phyloP scores from a whole-genome alignment of 805 yeast species.

The Nakazawaea populi region DNA sequence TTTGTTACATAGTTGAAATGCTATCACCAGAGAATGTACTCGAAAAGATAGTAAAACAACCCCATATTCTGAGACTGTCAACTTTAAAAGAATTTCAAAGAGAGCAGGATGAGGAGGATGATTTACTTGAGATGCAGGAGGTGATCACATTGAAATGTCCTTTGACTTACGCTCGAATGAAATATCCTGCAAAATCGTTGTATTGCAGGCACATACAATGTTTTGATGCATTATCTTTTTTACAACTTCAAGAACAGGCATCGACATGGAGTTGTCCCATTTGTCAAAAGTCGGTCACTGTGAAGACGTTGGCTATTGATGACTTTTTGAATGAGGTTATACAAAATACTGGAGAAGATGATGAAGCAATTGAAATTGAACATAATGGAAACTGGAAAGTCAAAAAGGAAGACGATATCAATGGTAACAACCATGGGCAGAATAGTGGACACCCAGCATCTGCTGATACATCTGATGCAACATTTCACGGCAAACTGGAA shows the following conservation, averaged over 20 bases:
- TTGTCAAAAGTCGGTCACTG: constrained; percentile 49
- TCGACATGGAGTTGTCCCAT: constrained; percentile 89
- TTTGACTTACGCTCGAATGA: constrained; percentile 63
- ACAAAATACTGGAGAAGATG: constrained; percentile 41
- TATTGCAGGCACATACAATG: constrained; percentile 81
- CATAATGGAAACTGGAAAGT: constrained; percentile 72
- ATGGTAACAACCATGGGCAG: constrained; percentile 15
- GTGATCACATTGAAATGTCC: constrained; percentile 74
- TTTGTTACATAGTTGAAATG: constrained; percentile 53
- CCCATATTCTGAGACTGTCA: constrained; percentile 46
- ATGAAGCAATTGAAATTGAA: constrained; percentile 60
- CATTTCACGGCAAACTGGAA: constrained; percentile 5
- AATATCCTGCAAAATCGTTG: constrained; percentile 63
- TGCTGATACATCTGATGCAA: neutral
- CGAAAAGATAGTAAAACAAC: constrained; percentile 33
- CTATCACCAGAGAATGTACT: constrained; percentile 36
- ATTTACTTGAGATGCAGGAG: constrained; percentile 60
- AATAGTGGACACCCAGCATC: constrained; percentile 12
- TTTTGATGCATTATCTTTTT: constrained; percentile 72
- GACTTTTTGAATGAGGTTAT: constrained; percentile 69
- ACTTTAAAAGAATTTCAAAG: constrained; percentile 43
- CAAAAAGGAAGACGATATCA: constrained; percentile 19
- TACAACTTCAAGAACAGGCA: constrained; percentile 70
- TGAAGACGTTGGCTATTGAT: constrained; percentile 62
- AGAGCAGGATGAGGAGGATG: constrained; percentile 59